Evolutionary conservation across 1,139 yeast species (phyloP).

Genomic region (Scheffersomyces stambukii): DNA sequence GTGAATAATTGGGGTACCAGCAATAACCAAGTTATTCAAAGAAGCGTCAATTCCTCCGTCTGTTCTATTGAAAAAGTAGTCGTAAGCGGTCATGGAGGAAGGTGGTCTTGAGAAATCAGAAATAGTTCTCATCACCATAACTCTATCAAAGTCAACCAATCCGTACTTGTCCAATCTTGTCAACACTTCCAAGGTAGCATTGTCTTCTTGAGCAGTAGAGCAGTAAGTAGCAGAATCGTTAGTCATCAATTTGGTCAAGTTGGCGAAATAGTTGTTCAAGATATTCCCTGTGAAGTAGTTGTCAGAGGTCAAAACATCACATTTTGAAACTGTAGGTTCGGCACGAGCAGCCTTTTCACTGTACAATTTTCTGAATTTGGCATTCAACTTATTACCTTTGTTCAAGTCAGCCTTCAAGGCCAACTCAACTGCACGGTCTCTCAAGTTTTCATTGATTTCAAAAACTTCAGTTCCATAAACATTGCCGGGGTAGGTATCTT

Average conservation of each 20-base stretch:
- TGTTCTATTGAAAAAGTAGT: slow-evolving; percentile 45
- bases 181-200: slow-evolving; percentile 60
- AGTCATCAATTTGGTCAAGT: slow-evolving; percentile 47
- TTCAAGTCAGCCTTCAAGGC: slow-evolving; percentile 42
- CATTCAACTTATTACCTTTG: slow-evolving; percentile 44
- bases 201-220: slow-evolving; percentile 66
- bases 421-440: slow-evolving; percentile 54
- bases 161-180: slow-evolving; percentile 53
- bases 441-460: slow-evolving; percentile 55
- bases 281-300: slow-evolving; percentile 55
- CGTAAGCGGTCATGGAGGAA: slow-evolving; percentile 41
- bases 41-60: slow-evolving; percentile 55
- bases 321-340: slow-evolving; percentile 46
- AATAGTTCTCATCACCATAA: slow-evolving; percentile 60
- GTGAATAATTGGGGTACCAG: slow-evolving; percentile 52
- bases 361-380: slow-evolving; percentile 45
- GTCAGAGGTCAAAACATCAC: slow-evolving; percentile 63
- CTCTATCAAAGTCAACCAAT: slow-evolving; percentile 52
- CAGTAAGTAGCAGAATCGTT: slow-evolving; percentile 61
- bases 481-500: slow-evolving; percentile 48
- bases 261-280: slow-evolving; percentile 48
- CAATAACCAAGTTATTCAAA: slow-evolving; percentile 48
- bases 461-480: slow-evolving; percentile 66
- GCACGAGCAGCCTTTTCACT: slow-evolving; percentile 46
- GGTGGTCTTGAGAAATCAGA: slow-evolving; percentile 62